Percentiles rank a stretch among this genome's conserved stretches.
These are phyloP conservation scores for Sophora flavescens DNA, from an alignment of 306 rosid genomes.

Conservation along the genomic window DNA sequence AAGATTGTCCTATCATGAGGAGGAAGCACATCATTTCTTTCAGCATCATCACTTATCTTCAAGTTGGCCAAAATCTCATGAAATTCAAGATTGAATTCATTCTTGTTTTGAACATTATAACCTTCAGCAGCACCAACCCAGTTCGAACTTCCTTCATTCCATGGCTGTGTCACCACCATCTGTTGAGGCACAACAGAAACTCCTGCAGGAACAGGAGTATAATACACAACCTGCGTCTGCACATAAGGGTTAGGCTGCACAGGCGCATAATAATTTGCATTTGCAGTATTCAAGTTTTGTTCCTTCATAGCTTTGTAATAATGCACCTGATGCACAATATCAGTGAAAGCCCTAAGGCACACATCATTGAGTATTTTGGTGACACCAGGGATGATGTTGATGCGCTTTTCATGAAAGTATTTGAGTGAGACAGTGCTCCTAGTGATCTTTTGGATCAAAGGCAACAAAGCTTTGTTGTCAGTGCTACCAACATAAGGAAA, in stretches of 20 bases:
- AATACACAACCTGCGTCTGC: not conserved
- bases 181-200: conserved; percentile 11
- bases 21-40: conserved; percentile 20
- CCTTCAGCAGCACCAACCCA: not conserved
- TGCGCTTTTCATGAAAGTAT: conserved; percentile 51
- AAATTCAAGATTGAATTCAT: conserved; percentile 27
- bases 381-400: conserved; percentile 36
- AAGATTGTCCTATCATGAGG: conserved; percentile 67
- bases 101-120: not conserved
- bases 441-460: conserved; percentile 49
- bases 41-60: not conserved
- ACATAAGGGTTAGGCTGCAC: not conserved
- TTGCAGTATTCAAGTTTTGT: not conserved
- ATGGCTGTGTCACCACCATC: not conserved
- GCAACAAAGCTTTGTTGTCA: conserved; percentile 12
- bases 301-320: not conserved
- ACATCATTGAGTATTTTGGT: conserved; percentile 45
- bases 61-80: conserved; percentile 36
- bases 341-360: conserved; percentile 58
- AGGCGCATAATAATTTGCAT: not conserved
- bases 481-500: not conserved
- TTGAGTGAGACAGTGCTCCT: conserved; percentile 36
- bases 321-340: conserved; percentile 47
- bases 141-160: not conserved
- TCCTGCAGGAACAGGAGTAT: not conserved